These are phyloP conservation scores for Pseudogymnoascus sp. DNA, from an alignment of 2,329 filamentous ascomycete species.

Conservation along the genomic window DNA sequence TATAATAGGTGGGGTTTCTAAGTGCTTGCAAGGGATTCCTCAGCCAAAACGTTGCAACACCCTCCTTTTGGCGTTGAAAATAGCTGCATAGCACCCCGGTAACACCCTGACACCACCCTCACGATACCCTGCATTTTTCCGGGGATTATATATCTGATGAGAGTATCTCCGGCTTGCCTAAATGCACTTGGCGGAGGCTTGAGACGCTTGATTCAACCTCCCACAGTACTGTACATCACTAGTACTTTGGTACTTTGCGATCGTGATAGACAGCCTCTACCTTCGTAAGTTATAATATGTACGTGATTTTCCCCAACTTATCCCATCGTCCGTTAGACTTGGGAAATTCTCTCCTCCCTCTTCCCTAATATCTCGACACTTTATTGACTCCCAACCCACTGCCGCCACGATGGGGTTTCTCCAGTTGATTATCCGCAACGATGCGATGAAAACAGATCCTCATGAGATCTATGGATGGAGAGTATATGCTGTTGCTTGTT, in stretches of 20 bases:
- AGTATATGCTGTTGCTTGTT: constrained; percentile 2
- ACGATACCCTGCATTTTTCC: neutral
- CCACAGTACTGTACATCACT: neutral
- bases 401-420: neutral
- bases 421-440: constrained; percentile 9
- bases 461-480: constrained; percentile 10
- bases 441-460: constrained; percentile 9
- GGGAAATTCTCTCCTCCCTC: neutral
- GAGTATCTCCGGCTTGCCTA: neutral
- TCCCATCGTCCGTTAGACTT: neutral
- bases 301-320: neutral
- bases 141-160: neutral
- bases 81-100: neutral
- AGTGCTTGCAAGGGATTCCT: neutral
- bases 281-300: neutral
- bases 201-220: neutral
- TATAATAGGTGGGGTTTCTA: neutral
- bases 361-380: neutral
- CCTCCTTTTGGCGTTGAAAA: neutral
- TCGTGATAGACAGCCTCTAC: neutral
- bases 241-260: neutral
- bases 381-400: neutral
- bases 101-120: neutral
- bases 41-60: neutral
- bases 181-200: neutral